Conservation (phyloP, 2,329 filamentous ascomycete genomes). For the Fusarium xylarioides region DNA sequence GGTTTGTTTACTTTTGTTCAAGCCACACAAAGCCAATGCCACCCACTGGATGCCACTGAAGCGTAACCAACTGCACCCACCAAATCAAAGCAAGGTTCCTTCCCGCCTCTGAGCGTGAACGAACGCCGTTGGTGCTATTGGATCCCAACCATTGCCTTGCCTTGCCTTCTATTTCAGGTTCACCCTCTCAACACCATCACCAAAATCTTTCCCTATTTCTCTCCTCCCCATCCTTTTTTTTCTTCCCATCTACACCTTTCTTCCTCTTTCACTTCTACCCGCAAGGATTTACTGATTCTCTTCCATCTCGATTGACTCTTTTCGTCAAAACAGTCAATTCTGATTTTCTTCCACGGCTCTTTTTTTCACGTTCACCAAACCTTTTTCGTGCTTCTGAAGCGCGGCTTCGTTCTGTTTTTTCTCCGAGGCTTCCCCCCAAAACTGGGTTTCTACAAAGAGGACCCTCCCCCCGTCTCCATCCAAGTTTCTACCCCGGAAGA, state of each 20-base stretch:
- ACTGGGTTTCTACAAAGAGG: conserved; percentile 9
- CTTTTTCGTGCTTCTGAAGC: background rate
- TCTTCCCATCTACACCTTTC: background rate
- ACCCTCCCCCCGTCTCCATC: conserved; percentile 35
- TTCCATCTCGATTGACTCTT: conserved; percentile 2
- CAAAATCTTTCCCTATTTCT: conserved; percentile 22
- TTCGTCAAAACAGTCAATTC: background rate
- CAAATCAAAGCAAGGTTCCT: conserved; percentile 5
- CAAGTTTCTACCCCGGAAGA: conserved; percentile 39
- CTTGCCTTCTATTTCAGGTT: conserved; percentile 15
- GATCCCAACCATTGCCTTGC: conserved; percentile 16
- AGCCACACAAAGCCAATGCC: background rate
- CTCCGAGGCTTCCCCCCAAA: background rate
- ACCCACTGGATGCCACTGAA: conserved; percentile 6
- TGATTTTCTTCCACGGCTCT: conserved; percentile 14
- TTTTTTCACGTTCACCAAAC: background rate
- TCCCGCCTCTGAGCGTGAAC: background rate
- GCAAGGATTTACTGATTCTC: background rate
- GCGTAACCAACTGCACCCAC: background rate
- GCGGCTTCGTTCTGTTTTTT: background rate
- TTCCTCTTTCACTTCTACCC: conserved; percentile 10
- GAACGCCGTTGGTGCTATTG: conserved; percentile 22
- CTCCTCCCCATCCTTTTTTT: background rate
- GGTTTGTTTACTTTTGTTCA: conserved; percentile 40
- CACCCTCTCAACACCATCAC: conserved; percentile 33